Evolutionary conservation across 371 early-diverging fungal species (phyloP).

Genomic region (Haplosporangium sp.): DNA sequence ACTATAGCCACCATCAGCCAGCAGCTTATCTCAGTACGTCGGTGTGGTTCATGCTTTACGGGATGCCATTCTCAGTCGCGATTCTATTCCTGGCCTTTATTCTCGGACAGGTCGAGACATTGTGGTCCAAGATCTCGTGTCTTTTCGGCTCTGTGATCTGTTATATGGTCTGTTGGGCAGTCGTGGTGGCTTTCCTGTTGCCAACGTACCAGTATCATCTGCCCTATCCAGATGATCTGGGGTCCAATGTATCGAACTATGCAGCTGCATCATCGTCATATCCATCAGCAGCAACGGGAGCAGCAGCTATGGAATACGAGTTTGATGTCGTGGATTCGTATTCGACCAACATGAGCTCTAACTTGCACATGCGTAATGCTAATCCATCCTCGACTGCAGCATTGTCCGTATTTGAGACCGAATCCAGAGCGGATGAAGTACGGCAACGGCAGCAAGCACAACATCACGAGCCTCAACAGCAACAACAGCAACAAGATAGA

Average conservation of each 20-base stretch:
- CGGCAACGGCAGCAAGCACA: slow-evolving; percentile 9
- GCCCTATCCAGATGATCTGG: not conserved
- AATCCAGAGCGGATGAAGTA: not conserved
- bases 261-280: not conserved
- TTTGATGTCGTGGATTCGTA: slow-evolving; percentile 22
- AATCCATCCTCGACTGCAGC: no score
- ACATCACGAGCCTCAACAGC: slow-evolving; percentile 4
- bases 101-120: slow-evolving; percentile 17
- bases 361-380: not conserved
- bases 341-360: not conserved
- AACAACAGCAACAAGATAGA: slow-evolving; percentile 3
- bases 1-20: not conserved
- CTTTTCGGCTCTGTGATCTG: slow-evolving; percentile 25
- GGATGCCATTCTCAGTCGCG: slow-evolving; percentile 23
- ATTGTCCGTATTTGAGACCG: no score
- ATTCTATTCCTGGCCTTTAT: slow-evolving; percentile 23
- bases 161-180: slow-evolving; percentile 30
- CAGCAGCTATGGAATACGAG: slow-evolving; percentile 22
- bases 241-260: not conserved
- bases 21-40: slow-evolving; percentile 9
- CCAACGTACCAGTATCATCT: slow-evolving; percentile 7
- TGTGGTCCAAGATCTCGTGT: slow-evolving; percentile 31
- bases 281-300: not conserved
- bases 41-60: slow-evolving; percentile 28
- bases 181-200: slow-evolving; percentile 8